Conservation (phyloP, 1,284 basidiomycete species). For the Cryptococcus hybrid region DNA sequence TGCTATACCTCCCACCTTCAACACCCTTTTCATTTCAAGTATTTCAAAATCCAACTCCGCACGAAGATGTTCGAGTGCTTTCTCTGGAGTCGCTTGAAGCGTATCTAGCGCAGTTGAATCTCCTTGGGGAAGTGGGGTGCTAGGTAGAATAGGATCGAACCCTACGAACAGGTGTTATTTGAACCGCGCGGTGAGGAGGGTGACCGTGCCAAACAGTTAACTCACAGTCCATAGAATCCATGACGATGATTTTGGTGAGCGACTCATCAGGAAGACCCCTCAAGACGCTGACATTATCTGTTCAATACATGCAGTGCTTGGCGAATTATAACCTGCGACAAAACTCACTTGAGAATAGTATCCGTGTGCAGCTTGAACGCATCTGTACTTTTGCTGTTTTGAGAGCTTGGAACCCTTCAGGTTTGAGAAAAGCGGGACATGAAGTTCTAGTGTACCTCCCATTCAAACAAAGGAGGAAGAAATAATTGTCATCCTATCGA, state of each 20-base stretch:
- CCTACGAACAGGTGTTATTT: conserved; percentile 32
- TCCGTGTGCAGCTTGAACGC: conserved; percentile 73
- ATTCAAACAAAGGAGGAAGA: conserved; percentile 65
- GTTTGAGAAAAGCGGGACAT: conserved; percentile 71
- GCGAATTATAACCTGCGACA: neutral
- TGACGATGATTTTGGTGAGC: conserved; percentile 66
- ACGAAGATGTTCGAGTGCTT: conserved; percentile 42
- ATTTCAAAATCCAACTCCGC: conserved; percentile 65
- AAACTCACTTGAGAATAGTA: conserved; percentile 66
- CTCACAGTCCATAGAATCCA: conserved; percentile 73
- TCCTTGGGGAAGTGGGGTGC: conserved; percentile 45
- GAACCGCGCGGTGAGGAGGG: neutral
- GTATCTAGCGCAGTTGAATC: conserved; percentile 41
- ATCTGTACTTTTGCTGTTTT: conserved; percentile 59
- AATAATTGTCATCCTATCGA: conserved; percentile 59
- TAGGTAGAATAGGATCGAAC: conserved; percentile 61
- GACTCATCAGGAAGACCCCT: conserved; percentile 58
- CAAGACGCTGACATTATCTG: conserved; percentile 54
- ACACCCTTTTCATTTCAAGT: conserved; percentile 60
- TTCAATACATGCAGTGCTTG: neutral
- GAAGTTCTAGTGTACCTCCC: conserved; percentile 65
- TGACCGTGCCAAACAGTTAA: neutral
- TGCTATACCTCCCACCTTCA: conserved; percentile 62
- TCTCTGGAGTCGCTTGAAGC: conserved; percentile 46
- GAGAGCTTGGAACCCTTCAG: conserved; percentile 61